phyloP scores from a whole-genome alignment of 768 basidiomycete species.

The Serendipita indica region DNA sequence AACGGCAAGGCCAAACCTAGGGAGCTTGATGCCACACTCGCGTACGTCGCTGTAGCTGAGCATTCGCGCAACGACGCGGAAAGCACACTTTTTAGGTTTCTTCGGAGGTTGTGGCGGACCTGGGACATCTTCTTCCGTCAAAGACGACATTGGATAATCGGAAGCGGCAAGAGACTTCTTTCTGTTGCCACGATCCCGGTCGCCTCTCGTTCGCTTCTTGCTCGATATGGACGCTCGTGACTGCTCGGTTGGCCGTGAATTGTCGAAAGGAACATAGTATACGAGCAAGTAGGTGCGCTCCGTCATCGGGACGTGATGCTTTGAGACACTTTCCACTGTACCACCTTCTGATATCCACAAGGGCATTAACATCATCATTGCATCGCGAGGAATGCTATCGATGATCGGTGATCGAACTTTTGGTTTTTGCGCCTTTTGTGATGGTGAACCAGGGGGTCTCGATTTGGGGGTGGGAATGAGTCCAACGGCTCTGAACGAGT shows the following conservation, averaged over 20 bases:
- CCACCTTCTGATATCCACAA: constrained; percentile 68
- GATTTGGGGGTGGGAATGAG: constrained; percentile 43
- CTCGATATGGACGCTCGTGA: constrained; percentile 4
- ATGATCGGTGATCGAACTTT: constrained; percentile 27
- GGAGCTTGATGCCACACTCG: constrained; percentile 57
- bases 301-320: constrained; percentile 29
- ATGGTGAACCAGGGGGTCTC: neutral
- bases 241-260: neutral
- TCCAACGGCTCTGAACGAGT: constrained; percentile 69
- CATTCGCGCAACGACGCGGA: constrained; percentile 61
- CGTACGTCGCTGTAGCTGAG: constrained; percentile 59
- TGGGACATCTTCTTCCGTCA: constrained; percentile 18
- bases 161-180: constrained; percentile 12
- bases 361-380: constrained; percentile 69
- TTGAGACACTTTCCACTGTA: constrained; percentile 20
- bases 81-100: constrained; percentile 41
- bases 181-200: constrained; percentile 18
- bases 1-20: constrained; percentile 53
- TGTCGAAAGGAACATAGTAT: constrained; percentile 52
- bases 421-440: neutral
- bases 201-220: constrained; percentile 32
- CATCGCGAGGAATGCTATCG: constrained; percentile 47
- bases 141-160: constrained; percentile 17
- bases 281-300: constrained; percentile 61
- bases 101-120: constrained; percentile 23